A percentile compares a stretch with the other conserved stretches of the same genome.
Evolutionary conservation across 768 basidiomycete species (phyloP).

Genomic region (Lepiota brunneoincarnata): DNA sequence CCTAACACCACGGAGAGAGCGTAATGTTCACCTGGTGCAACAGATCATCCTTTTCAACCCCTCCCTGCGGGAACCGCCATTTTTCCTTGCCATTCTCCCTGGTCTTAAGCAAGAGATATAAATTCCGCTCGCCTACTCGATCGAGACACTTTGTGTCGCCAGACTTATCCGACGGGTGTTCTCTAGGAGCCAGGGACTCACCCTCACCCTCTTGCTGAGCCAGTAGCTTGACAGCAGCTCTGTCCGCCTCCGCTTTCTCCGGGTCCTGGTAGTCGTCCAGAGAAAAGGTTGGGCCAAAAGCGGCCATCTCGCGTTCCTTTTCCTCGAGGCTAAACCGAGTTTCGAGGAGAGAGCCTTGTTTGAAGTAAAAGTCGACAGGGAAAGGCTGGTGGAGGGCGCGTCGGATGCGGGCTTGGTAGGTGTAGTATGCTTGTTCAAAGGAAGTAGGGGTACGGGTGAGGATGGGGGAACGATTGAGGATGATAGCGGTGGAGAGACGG

Average conservation of each 20-base stretch:
- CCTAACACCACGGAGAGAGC: neutral
- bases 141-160: slow-evolving; percentile 75
- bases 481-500: slow-evolving; percentile 56
- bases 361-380: slow-evolving; percentile 91
- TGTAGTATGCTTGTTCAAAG: slow-evolving; percentile 80
- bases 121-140: slow-evolving; percentile 77
- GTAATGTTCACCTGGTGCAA: slow-evolving; percentile 66
- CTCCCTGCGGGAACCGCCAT: slow-evolving; percentile 84
- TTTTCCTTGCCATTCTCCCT: slow-evolving; percentile 43
- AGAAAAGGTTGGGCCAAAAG: slow-evolving; percentile 69
- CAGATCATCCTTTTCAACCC: slow-evolving; percentile 58
- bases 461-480: slow-evolving; percentile 77
- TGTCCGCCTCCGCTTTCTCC: slow-evolving; percentile 48
- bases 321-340: slow-evolving; percentile 78
- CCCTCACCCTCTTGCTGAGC: slow-evolving; percentile 58
- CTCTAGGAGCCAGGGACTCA: slow-evolving; percentile 60
- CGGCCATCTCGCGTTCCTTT: slow-evolving; percentile 62
- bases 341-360: slow-evolving; percentile 83
- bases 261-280: slow-evolving; percentile 41
- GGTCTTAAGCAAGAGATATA: slow-evolving; percentile 79
- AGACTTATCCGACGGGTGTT: slow-evolving; percentile 55
- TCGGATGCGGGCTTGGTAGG: slow-evolving; percentile 80
- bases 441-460: slow-evolving; percentile 67
- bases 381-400: slow-evolving; percentile 87
- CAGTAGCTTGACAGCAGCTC: slow-evolving; percentile 56